Evolutionary conservation across 208 protist genomes (phyloP).

Genomic region (Crithidia mellificae): DNA sequence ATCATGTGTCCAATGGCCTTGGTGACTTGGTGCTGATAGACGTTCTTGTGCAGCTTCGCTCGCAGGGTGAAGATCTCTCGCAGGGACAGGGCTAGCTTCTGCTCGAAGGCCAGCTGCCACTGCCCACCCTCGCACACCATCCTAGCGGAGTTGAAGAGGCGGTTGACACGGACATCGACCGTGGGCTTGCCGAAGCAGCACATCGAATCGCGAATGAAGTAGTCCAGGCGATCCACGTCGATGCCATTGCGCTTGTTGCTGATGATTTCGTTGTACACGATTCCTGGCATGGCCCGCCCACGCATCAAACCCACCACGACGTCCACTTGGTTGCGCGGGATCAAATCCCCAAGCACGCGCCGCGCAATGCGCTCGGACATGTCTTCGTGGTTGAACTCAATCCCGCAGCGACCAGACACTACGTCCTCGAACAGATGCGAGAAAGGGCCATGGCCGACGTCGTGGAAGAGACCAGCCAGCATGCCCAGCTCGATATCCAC

Average conservation of each 20-base stretch:
- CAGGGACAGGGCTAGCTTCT: slow-evolving; percentile 83
- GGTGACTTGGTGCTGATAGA: slow-evolving; percentile 95
- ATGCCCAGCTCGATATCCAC: slow-evolving; percentile 86
- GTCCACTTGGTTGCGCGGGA: slow-evolving; percentile 56
- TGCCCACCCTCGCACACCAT: slow-evolving; percentile 81
- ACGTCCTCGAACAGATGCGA: slow-evolving; percentile 96
- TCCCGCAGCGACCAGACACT: slow-evolving; percentile 58
- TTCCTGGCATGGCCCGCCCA: slow-evolving; percentile 31
- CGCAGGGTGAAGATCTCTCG: slow-evolving; percentile 95
- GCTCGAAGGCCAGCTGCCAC: slow-evolving; percentile 86
- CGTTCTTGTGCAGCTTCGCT: slow-evolving; percentile 95
- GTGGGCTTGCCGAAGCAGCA: slow-evolving; percentile 90
- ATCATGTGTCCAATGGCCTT: slow-evolving; percentile 96
- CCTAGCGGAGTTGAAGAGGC: slow-evolving; percentile 78
- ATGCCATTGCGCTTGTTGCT: slow-evolving; percentile 93
- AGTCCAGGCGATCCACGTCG: slow-evolving; percentile 98
- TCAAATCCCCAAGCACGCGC: slow-evolving; percentile 43
- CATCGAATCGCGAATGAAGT: slow-evolving; percentile 94
- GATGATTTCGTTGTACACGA: slow-evolving; percentile 78
- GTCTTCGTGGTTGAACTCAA: slow-evolving; percentile 80
- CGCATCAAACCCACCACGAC: slow-evolving; percentile 73
- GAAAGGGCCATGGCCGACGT: slow-evolving; percentile 97
- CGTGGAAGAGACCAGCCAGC: slow-evolving; percentile 95
- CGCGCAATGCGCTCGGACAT: slow-evolving; percentile 83
- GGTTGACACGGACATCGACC: slow-evolving; percentile 84